Conservation (phyloP, 257 asterid species). For the Nicotiana benthamiana region DNA sequence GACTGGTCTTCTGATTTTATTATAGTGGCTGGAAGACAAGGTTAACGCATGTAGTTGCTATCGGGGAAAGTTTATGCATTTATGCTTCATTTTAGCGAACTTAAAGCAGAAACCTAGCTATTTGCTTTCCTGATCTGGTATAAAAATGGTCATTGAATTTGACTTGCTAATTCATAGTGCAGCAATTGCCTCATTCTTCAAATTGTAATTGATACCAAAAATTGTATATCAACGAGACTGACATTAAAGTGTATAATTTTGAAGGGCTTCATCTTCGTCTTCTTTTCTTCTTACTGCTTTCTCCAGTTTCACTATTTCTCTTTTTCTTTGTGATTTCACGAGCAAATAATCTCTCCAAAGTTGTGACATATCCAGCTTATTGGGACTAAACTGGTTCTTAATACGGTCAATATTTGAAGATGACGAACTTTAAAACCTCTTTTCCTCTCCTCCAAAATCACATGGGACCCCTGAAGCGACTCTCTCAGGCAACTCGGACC, state of each 20-base stretch:
- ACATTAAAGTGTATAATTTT: not conserved
- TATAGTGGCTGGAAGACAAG: not conserved
- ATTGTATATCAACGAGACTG: not conserved
- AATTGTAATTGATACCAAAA: not conserved
- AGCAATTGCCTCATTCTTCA: constrained; percentile 5
- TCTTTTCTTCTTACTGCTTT: not conserved
- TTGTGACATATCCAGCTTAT: not conserved
- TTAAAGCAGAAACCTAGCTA: not conserved
- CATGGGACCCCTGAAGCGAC: constrained; percentile 9
- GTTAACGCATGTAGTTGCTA: not conserved
- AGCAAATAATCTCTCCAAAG: not conserved
- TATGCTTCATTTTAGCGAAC: not conserved
- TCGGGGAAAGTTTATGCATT: not conserved
- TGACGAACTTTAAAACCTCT: not conserved
- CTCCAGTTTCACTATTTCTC: not conserved
- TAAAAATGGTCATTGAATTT: not conserved
- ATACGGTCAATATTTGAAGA: not conserved
- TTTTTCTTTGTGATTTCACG: not conserved
- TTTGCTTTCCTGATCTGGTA: not conserved
- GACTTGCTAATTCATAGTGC: constrained; percentile 1
- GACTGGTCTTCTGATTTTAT: not conserved
- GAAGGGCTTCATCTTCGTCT: not conserved
- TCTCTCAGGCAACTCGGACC: not conserved
- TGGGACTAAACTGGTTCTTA: not conserved
- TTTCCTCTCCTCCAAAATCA: not conserved